Conservation (phyloP, 805 yeast species). For the Candida taoyuanica region DNA sequence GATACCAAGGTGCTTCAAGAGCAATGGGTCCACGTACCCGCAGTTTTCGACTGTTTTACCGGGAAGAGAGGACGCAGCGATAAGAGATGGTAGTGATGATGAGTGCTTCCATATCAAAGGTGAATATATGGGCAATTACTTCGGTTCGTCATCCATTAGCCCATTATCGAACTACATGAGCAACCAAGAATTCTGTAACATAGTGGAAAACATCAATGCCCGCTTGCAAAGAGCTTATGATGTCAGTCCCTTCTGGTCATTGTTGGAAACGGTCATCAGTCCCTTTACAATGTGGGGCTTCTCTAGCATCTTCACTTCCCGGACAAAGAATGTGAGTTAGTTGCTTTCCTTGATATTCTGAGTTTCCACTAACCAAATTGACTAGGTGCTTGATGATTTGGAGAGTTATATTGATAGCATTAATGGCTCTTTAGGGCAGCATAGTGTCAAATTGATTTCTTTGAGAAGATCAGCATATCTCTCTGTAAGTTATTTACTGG, state of each 20-base stretch:
- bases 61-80: conserved; percentile 62
- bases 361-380: not conserved
- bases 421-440: not conserved
- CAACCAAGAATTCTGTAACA: conserved; percentile 34
- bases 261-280: not conserved
- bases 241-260: not conserved
- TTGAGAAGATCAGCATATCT: not conserved
- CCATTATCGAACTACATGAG: conserved; percentile 40
- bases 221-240: conserved; percentile 35
- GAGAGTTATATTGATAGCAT: not conserved
- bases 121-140: conserved; percentile 36
- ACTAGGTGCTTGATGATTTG: not conserved
- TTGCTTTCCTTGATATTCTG: not conserved
- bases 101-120: conserved; percentile 31
- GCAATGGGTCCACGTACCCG: conserved; percentile 38
- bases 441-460: not conserved
- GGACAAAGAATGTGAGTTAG: conserved; percentile 14
- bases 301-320: conserved; percentile 33
- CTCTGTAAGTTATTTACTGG: not conserved
- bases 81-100: conserved; percentile 23
- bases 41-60: conserved; percentile 52
- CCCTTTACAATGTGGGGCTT: conserved; percentile 38
- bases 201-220: conserved; percentile 43
- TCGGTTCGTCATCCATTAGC: conserved; percentile 49
- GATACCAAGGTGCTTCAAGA: conserved; percentile 49